Evolutionary conservation across 139 green algal genomes (phyloP), one percentile per base, ranked within the genome.

Genomic region (Dunaliella primolecta): DNA sequence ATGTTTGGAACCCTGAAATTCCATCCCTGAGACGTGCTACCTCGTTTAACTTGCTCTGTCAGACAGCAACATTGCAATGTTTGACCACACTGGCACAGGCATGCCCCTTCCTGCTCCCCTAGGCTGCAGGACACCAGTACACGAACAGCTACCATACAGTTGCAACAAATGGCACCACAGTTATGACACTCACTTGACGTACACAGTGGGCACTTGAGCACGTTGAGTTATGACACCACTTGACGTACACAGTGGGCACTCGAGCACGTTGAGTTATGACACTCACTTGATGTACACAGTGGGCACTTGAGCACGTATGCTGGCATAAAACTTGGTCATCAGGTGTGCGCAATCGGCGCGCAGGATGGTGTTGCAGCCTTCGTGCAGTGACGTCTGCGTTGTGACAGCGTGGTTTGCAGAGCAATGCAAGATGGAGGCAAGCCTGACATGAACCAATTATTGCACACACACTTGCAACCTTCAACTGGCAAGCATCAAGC

Each of bases 351-450:
- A 96, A 89, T 97, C 94, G 25, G 88, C 88, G 38, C 92, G 88
- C 78, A 99, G 92, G 82, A 99, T 97, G 38, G 87, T 89, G 86
- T 96, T 97, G 93, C 96, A 98, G 82, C 94, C 94, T 80, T 98
- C 89, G 30, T 94, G 93, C 78, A 98, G 89, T 23, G 90, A 93
- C 11, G 92, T 95, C 81, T 97, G 86, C 1, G 88, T 87, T 33
- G 57, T 85, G 85, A 0, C 74, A 79, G 74, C 7, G 74, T 24
- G 74, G 29, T 21, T 72, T 20, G 56, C 56, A 72, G 56, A 72
- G 56, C n/a, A n/a, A n/a, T n/a, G n/a, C n/a, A n/a, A n/a, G n/a
- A n/a, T n/a, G n/a, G n/a, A n/a, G n/a, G n/a, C n/a, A n/a, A n/a
- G n/a, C n/a, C n/a, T n/a, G n/a, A n/a, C n/a, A n/a, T n/a, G n/a